phyloP scores from a whole-genome alignment of 768 basidiomycete genomes.

The Dacryopinax primogenitus region DNA sequence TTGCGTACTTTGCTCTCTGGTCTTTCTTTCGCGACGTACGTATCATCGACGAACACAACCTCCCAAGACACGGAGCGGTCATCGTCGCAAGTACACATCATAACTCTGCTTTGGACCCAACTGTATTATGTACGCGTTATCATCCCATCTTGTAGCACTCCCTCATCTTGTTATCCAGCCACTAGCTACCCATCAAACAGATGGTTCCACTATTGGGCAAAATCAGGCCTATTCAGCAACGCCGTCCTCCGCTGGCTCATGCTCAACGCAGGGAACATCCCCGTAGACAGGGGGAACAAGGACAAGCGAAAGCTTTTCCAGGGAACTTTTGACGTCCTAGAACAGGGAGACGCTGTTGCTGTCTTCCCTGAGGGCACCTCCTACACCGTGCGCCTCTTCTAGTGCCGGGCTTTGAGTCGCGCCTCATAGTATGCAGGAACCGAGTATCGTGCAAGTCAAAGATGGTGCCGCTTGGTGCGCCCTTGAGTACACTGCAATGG shows the following conservation, averaged over 20 bases:
- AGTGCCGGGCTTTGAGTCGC: not conserved
- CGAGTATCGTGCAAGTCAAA: conserved; percentile 70
- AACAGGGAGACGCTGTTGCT: conserved; percentile 69
- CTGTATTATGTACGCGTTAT: conserved; percentile 45
- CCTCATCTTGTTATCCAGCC: conserved; percentile 36
- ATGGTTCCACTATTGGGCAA: conserved; percentile 87
- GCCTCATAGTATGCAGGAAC: conserved; percentile 34
- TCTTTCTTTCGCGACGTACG: conserved; percentile 84
- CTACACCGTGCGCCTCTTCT: conserved; percentile 2
- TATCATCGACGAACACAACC: conserved; percentile 77
- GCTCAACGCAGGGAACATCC: conserved; percentile 87
- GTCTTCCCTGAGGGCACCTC: conserved; percentile 90
- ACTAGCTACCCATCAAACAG: conserved; percentile 69
- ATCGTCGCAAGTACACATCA: conserved; percentile 83
- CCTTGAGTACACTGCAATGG: conserved; percentile 80
- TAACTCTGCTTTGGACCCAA: conserved; percentile 91
- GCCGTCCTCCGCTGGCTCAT: conserved; percentile 62
- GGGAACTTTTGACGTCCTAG: conserved; percentile 77
- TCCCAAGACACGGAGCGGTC: conserved; percentile 77
- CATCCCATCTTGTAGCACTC: conserved; percentile 17
- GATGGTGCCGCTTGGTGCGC: conserved; percentile 94
- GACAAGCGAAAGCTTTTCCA: conserved; percentile 80
- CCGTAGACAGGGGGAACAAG: conserved; percentile 88
- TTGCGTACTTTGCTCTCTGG: conserved; percentile 61
- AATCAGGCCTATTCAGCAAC: conserved; percentile 78